Base-by-base conservation (phyloP, 2,329 filamentous ascomycete genomes). In the Pseudogymnoascus sp. region DNA sequence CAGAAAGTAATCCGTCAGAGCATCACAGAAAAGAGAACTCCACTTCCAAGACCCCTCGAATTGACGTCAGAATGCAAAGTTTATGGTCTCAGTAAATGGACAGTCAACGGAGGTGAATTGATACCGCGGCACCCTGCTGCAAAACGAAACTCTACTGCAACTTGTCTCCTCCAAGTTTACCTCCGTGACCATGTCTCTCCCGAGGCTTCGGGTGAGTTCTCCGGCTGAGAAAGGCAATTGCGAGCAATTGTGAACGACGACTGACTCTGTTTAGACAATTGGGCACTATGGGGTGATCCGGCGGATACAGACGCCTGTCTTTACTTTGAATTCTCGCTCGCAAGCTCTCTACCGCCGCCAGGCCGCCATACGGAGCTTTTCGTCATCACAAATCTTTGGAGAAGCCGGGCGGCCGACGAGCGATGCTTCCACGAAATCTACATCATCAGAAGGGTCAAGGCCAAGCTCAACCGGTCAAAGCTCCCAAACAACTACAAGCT, bases 91-190 rank as follows among this genome's bases (percentile, higher is more conserved):
- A 48, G 41, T 48, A 48, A 48, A 48, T 48, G 41, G 41, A 48
- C 41, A 48, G 41, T 30, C 41, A 48, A 48, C 41, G 41, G 41
- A 48, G 41, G 41, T 48, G 41, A 48, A 48, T 48, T 48, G n/a
- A 48, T 5, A 48, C 23, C 6, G 41, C 41, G 41, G 41, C 41
- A 48, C 41, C 41, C 19, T 4, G 41, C 41, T 48, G 41, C 41
- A 3, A 48, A 48, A 48, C 21, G 3, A 28, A 18, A 1, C 41
- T 28, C 3, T 48, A 48, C 41, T 48, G 3, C 23, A 6, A 48
- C 41, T 15, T 28, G 23, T 28, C 7, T 13, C 41, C 41, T 21
- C 23, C 23, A 48, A 48, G 23, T 28, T 48, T 28, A 28, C 41
- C 23, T 48, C 41, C 8, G 4, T 12, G 4, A 10, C 41, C 41